phyloP scores from a whole-genome alignment of 192 early-diverging fungal species.

The Podila epigama region DNA sequence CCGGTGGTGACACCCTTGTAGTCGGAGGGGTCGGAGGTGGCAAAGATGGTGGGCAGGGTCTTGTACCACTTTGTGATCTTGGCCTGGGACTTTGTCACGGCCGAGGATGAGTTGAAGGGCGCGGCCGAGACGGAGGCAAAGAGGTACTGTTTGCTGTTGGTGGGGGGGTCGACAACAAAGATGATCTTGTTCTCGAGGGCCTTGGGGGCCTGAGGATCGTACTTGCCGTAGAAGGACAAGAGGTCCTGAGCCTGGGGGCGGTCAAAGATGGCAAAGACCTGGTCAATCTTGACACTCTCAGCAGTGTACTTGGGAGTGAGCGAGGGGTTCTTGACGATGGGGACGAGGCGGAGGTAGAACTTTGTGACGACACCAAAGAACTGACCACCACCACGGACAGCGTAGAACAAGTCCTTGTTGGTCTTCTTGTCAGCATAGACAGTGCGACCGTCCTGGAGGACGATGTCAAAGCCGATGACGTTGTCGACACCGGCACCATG shows the following conservation, averaged over 20 bases:
- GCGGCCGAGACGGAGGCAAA: slow-evolving; percentile 41
- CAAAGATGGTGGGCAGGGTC: slow-evolving; percentile 39
- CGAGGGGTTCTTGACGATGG: slow-evolving; percentile 43
- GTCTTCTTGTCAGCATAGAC: slow-evolving; percentile 31
- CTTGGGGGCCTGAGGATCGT: slow-evolving; percentile 39
- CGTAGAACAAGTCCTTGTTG: slow-evolving; percentile 45
- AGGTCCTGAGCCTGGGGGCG: slow-evolving; percentile 31
- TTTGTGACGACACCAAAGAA: slow-evolving; percentile 49
- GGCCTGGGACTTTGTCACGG: slow-evolving; percentile 34
- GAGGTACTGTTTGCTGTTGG: slow-evolving; percentile 41
- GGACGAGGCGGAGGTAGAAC: slow-evolving; percentile 36
- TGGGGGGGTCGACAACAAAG: slow-evolving; percentile 28
- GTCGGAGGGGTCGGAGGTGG: slow-evolving; percentile 34
- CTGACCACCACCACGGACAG: slow-evolving; percentile 46
- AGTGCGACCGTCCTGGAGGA: slow-evolving; percentile 23
- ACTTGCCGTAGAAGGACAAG: slow-evolving; percentile 39
- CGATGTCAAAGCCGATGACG: slow-evolving; percentile 41
- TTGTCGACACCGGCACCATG: slow-evolving; percentile 47
- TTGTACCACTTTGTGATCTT: slow-evolving; percentile 44
- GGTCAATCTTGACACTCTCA: slow-evolving; percentile 27
- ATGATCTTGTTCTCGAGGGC: slow-evolving; percentile 46
- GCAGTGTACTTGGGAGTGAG: slow-evolving; percentile 36
- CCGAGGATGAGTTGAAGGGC: slow-evolving; percentile 36
- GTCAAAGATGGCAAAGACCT: slow-evolving; percentile 50
- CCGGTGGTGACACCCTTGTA: slow-evolving; percentile 37